Evolutionary conservation across 768 basidiomycete species (phyloP).

Genomic region (Phlebiopsis gigantea): DNA sequence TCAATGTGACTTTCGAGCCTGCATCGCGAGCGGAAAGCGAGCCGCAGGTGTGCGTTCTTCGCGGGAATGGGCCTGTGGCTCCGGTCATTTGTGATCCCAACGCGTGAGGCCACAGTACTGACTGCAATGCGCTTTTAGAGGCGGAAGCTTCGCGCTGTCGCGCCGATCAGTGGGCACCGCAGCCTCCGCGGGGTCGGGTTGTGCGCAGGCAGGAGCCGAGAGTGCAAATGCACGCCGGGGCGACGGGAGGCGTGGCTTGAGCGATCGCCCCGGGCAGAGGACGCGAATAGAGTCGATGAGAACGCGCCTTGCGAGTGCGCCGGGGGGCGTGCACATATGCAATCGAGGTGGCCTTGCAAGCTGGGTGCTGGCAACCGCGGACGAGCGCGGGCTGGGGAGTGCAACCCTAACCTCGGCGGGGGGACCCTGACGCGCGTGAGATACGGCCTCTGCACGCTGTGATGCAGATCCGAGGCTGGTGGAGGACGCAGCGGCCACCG

Average conservation of each 20-base stretch:
- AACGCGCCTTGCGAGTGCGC: not conserved
- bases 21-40: slow-evolving; percentile 46
- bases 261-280: not conserved
- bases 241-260: not conserved
- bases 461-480: too few relatives aligned
- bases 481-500: too few relatives aligned
- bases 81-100: not conserved
- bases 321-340: not conserved
- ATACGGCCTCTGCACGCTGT: too few relatives aligned
- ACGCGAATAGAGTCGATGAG: not conserved
- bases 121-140: slow-evolving; percentile 10
- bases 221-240: not conserved
- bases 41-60: slow-evolving; percentile 60
- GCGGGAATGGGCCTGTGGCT: slow-evolving; percentile 39
- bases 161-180: not conserved
- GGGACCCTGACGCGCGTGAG: too few relatives aligned
- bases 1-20: slow-evolving; percentile 59
- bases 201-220: not conserved
- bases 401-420: not conserved
- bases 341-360: not conserved
- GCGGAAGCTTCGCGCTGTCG: not conserved
- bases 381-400: not conserved
- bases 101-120: not conserved
- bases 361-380: not conserved
- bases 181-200: not conserved